Evolutionary conservation across 2,329 filamentous ascomycete species (phyloP).

Genomic region (Pseudocercospora macadamiae): DNA sequence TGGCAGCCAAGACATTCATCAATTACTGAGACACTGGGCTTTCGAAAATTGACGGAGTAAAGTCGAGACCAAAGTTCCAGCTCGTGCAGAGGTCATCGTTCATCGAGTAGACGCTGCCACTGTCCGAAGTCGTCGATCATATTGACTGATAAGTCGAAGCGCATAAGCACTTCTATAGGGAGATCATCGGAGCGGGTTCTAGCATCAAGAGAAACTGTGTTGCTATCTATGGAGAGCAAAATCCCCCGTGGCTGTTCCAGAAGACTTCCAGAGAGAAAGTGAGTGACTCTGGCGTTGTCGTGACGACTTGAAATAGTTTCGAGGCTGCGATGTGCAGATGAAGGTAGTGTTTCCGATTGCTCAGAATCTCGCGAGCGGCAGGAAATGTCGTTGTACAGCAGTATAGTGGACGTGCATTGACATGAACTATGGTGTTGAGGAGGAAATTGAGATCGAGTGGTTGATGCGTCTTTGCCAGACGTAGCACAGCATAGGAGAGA

Average conservation of each 20-base stretch:
- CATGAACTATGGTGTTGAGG: conserved; percentile 2
- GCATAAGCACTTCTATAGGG: background rate
- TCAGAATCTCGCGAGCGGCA: background rate
- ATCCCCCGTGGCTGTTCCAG: background rate
- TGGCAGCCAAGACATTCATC: background rate
- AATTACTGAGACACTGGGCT: background rate
- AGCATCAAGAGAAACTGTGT: background rate
- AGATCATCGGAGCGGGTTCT: background rate
- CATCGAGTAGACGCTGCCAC: no score
- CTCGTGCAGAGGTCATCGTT: background rate
- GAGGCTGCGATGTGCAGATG: conserved; percentile 5
- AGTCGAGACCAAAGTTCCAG: no score
- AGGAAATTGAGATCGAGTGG: conserved; percentile 7
- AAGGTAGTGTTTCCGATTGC: background rate
- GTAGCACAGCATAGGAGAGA: conserved; percentile 17
- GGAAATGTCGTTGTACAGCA: background rate
- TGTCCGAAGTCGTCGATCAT: no score
- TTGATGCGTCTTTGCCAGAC: background rate
- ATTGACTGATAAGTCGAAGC: background rate
- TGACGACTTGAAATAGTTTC: background rate
- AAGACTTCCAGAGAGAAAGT: background rate
- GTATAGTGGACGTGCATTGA: conserved; percentile 5
- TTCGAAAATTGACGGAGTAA: background rate
- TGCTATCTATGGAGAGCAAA: background rate
- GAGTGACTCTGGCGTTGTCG: background rate